phyloP scores from a whole-genome alignment of 352 stramenopile genomes.

The Pythium periplocum region DNA sequence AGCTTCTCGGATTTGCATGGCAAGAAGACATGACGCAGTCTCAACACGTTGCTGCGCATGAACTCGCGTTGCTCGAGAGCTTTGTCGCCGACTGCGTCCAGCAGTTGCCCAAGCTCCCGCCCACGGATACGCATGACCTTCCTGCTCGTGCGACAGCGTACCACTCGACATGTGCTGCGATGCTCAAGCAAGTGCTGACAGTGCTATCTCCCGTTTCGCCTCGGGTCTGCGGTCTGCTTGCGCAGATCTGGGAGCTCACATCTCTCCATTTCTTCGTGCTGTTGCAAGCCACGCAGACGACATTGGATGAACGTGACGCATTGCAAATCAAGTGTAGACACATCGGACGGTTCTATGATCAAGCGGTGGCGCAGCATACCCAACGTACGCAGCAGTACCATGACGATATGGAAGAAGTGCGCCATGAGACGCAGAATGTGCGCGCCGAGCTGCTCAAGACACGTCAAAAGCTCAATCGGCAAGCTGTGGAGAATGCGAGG shows the following conservation, averaged over 20 bases:
- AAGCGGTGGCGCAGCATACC: constrained; percentile 25
- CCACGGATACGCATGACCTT: constrained; percentile 19
- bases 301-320: constrained; percentile 28
- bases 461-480: constrained; percentile 37
- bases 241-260: constrained; percentile 58
- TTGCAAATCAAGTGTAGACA: constrained; percentile 25
- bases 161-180: constrained; percentile 41
- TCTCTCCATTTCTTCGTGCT: constrained; percentile 64
- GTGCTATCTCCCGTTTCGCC: constrained; percentile 43
- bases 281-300: constrained; percentile 37
- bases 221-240: constrained; percentile 35
- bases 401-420: constrained; percentile 27
- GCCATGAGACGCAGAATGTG: constrained; percentile 30
- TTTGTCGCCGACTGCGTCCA: constrained; percentile 51
- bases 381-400: constrained; percentile 27
- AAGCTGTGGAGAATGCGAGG: constrained; percentile 47
- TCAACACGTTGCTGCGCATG: constrained; percentile 31
- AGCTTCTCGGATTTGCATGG: too few species aligned
- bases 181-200: constrained; percentile 43
- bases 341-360: constrained; percentile 25
- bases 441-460: constrained; percentile 52
- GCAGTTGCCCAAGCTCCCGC: constrained; percentile 36
- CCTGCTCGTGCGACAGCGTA: constrained; percentile 37
- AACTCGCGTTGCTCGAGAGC: constrained; percentile 51
- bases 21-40: too few species aligned